Percentiles rank a stretch among this genome's conserved stretches.
These are phyloP conservation scores for Calendula officinalis DNA, from an alignment of 129 eudicot genomes.

Conservation along the genomic window DNA sequence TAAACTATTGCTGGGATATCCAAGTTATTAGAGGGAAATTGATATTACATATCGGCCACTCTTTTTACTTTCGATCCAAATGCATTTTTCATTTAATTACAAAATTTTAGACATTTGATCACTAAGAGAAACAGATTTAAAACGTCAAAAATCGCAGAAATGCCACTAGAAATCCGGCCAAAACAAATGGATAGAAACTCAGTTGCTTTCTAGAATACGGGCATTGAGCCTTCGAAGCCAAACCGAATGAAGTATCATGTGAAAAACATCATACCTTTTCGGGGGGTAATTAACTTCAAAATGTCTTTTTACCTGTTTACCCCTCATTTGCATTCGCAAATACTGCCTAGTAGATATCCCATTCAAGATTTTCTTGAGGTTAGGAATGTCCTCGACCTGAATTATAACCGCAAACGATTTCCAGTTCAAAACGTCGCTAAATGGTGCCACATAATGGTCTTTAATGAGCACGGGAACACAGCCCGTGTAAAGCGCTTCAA, in stretches of 20 bases:
- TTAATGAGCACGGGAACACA: slow-evolving; percentile 70
- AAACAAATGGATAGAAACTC: slow-evolving; percentile 8
- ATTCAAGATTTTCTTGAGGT: slow-evolving; percentile 50
- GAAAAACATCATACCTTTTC: slow-evolving; percentile 58
- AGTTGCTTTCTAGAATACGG: slow-evolving; percentile 11
- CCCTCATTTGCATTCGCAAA: slow-evolving; percentile 43
- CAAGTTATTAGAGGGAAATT: no score
- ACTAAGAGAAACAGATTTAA: no score
- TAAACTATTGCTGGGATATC: no score
- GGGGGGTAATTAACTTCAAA: slow-evolving; percentile 56
- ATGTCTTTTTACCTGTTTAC: slow-evolving; percentile 55
- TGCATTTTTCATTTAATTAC: no score
- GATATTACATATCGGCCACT: no score
- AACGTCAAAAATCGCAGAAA: no score
- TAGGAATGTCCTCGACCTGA: slow-evolving; percentile 42
- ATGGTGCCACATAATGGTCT: slow-evolving; percentile 53
- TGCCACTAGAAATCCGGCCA: background rate
- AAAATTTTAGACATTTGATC: no score
- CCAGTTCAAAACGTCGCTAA: slow-evolving; percentile 69
- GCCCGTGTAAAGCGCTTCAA: slow-evolving; percentile 51
- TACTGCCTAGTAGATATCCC: slow-evolving; percentile 43
- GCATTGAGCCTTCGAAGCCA: slow-evolving; percentile 74
- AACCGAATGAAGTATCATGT: slow-evolving; percentile 67
- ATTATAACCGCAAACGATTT: slow-evolving; percentile 44
- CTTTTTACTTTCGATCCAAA: no score